Conservation (phyloP, 2,329 filamentous ascomycete species). For the Calonectria montana region DNA sequence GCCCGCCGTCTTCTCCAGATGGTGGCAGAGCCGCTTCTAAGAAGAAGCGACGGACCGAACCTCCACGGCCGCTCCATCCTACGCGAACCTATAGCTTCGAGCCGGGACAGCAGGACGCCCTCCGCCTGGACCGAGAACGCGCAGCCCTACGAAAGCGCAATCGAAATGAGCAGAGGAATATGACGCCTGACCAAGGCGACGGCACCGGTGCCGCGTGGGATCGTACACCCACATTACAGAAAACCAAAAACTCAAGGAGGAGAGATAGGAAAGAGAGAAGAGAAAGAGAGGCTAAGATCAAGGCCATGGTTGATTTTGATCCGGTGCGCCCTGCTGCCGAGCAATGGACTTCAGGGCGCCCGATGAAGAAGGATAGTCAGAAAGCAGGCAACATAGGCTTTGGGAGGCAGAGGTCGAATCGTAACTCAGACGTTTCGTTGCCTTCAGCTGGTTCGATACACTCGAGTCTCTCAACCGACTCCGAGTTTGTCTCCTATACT, state of each 20-base stretch:
- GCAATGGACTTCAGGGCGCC: slow-evolving; percentile 69
- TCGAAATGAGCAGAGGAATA: slow-evolving; percentile 30
- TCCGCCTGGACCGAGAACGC: slow-evolving; percentile 52
- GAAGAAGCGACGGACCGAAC: slow-evolving; percentile 58
- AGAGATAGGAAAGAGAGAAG: slow-evolving; percentile 82
- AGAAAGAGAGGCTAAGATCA: slow-evolving; percentile 90
- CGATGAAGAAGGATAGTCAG: slow-evolving; percentile 72
- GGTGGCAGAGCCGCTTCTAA: slow-evolving; percentile 43
- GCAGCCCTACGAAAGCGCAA: slow-evolving; percentile 36
- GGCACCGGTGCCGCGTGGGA: slow-evolving; percentile 40
- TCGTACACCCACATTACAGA: slow-evolving; percentile 64
- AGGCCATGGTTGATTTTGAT: slow-evolving; percentile 79
- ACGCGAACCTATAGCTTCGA: slow-evolving; percentile 71
- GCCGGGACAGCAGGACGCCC: slow-evolving; percentile 66
- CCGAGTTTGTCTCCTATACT: slow-evolving; percentile 79
- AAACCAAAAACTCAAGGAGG: slow-evolving; percentile 72
- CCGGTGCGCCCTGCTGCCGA: slow-evolving; percentile 73
- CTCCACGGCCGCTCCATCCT: slow-evolving; percentile 61
- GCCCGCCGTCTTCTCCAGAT: slow-evolving; percentile 49
- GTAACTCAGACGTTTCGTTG: slow-evolving; percentile 79
- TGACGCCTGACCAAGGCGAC: slow-evolving; percentile 25
- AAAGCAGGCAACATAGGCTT: slow-evolving; percentile 67
- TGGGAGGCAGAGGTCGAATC: slow-evolving; percentile 67
- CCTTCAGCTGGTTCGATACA: slow-evolving; percentile 79
- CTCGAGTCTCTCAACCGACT: slow-evolving; percentile 80